A percentile compares a stretch with the other conserved stretches of the same genome.
Conservation (phyloP, 495 filamentous ascomycete genomes). For the Corynascus novoguineensis region DNA sequence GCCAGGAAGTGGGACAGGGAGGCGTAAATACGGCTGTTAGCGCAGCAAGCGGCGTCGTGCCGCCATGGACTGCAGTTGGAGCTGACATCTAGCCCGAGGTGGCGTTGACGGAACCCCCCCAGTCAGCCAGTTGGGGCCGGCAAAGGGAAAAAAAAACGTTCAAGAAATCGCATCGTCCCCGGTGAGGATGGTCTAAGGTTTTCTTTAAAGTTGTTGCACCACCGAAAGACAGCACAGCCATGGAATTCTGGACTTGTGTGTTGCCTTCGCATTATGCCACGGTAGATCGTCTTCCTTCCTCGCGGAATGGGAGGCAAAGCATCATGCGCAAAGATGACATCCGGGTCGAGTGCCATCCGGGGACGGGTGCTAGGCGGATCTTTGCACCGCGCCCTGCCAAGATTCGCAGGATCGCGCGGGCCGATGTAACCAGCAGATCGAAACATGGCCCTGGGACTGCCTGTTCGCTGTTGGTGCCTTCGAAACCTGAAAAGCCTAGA, state of each 20-base stretch:
- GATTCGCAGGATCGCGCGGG: slow-evolving; percentile 6
- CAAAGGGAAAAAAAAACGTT: not conserved
- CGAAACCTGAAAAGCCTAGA: not conserved
- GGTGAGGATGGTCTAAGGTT: not conserved
- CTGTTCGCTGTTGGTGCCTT: slow-evolving; percentile 10
- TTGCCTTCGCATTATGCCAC: slow-evolving; percentile 3
- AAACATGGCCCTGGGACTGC: not conserved
- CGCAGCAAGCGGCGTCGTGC: slow-evolving; percentile 31
- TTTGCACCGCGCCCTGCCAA: not conserved
- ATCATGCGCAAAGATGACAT: not conserved
- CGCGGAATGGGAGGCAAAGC: not conserved
- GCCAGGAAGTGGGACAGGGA: slow-evolving; percentile 37
- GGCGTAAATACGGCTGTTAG: slow-evolving; percentile 40
- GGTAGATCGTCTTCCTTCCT: not conserved
- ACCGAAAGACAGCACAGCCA: not conserved
- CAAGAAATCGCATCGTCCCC: not conserved
- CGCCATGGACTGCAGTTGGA: slow-evolving; percentile 18
- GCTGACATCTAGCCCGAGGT: slow-evolving; percentile 17
- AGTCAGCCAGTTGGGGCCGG: slow-evolving; percentile 11
- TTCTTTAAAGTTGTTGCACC: slow-evolving; percentile 6
- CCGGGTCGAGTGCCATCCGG: not conserved
- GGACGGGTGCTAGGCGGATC: slow-evolving; percentile 11
- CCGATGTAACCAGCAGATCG: slow-evolving; percentile 2
- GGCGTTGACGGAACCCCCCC: slow-evolving; percentile 6
- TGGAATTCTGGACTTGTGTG: not conserved